Conservation (phyloP, 495 filamentous ascomycete species). For the Aspergillus ellipticus region DNA sequence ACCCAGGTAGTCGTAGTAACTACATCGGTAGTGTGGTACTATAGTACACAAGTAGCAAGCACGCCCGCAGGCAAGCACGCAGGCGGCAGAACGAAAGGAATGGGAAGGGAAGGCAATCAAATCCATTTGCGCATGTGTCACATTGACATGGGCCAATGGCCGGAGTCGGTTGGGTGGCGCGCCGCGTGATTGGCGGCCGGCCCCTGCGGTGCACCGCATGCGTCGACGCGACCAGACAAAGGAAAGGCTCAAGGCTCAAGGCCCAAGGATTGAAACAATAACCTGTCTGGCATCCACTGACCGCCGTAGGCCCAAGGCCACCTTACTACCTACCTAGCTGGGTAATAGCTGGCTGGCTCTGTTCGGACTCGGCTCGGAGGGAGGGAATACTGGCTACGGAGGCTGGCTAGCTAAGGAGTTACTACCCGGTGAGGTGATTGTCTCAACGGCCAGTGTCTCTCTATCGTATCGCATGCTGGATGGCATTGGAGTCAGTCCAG, state of each 20-base stretch:
- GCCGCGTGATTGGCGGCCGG: conserved; percentile 13
- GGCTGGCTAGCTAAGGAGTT: too few relatives aligned
- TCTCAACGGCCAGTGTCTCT: too few relatives aligned
- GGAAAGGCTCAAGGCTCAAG: conserved; percentile 12
- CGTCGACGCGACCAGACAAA: conserved; percentile 32
- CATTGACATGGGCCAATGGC: conserved; percentile 9
- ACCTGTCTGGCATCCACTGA: not conserved
- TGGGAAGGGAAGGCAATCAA: not conserved
- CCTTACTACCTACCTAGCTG: too few relatives aligned
- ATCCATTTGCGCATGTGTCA: conserved; percentile 16
- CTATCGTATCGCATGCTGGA: too few relatives aligned
- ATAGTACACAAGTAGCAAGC: not conserved
- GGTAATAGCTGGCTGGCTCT: too few relatives aligned
- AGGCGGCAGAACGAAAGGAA: not conserved
- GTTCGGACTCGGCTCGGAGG: too few relatives aligned
- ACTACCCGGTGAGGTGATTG: too few relatives aligned
- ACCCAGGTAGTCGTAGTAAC: too few relatives aligned
- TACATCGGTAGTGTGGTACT: too few relatives aligned
- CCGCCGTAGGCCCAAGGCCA: not conserved
- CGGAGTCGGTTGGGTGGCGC: not conserved
- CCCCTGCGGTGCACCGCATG: conserved; percentile 37
- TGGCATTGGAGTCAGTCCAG: too few relatives aligned
- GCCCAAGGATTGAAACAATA: conserved; percentile 14
- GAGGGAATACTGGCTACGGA: too few relatives aligned
- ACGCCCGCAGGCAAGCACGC: not conserved